Conservation (phyloP, 2,329 filamentous ascomycete species). For the Diaporthe amygdali region DNA sequence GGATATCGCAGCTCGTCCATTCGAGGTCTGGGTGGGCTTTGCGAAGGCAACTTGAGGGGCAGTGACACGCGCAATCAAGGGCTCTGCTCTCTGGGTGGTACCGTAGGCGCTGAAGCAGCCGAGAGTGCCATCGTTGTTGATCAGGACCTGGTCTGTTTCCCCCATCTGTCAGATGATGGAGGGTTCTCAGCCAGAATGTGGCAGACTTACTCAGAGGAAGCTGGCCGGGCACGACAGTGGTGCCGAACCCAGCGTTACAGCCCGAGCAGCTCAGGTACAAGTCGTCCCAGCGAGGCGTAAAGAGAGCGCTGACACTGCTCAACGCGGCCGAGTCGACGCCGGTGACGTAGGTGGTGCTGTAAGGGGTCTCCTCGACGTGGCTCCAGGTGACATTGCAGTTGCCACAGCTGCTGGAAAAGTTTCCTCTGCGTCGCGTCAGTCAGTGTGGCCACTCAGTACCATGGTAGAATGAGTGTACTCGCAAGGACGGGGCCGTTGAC, state of each 20-base stretch:
- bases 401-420: constrained; percentile 34
- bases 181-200: not conserved
- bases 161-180: not conserved
- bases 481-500: not conserved
- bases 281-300: constrained; percentile 18
- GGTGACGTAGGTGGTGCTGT: constrained; percentile 33
- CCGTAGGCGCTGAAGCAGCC: constrained; percentile 43
- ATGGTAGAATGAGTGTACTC: not conserved
- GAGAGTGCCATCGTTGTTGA: constrained; percentile 42
- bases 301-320: constrained; percentile 34
- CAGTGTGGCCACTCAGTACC: not conserved
- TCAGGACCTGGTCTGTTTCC: constrained; percentile 39
- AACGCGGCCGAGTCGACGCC: constrained; percentile 25
- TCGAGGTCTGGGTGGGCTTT: not conserved
- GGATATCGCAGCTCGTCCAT: not conserved
- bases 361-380: constrained; percentile 31
- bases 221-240: not conserved
- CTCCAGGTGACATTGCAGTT: constrained; percentile 34
- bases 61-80: not conserved
- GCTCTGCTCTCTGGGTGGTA: not conserved
- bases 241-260: not conserved
- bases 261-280: constrained; percentile 13
- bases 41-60: not conserved
- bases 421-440: constrained; percentile 31
- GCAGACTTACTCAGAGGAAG: constrained; percentile 12